Conservation (phyloP, 257 asterid species). For the Fraxinus excelsior region DNA sequence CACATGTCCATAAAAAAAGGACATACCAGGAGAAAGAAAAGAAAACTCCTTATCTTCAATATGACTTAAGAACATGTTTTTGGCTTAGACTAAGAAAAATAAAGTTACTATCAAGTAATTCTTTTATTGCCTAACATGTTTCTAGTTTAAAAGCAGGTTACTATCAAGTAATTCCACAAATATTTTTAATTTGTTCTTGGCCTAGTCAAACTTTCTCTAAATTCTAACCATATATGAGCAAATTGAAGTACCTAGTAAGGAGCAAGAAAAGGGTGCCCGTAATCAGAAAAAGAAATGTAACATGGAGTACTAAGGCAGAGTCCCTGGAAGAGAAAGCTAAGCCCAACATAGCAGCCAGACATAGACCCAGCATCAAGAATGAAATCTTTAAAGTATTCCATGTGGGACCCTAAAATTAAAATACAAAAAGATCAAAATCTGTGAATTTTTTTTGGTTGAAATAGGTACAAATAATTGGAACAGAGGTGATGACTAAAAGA, state of each 20-base stretch:
- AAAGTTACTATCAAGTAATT: no score
- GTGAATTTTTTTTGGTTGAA: neutral
- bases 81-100: no score
- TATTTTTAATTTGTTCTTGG: no score
- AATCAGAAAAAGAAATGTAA: conserved; percentile 69
- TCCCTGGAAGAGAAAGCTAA: conserved; percentile 84
- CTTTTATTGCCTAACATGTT: neutral
- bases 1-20: neutral
- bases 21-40: neutral
- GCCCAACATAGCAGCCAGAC: conserved; percentile 79
- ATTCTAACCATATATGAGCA: neutral
- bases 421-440: conserved; percentile 21
- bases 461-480: conserved; percentile 3
- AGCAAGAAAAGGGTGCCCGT: conserved; percentile 79
- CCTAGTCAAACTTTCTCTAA: neutral
- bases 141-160: no score
- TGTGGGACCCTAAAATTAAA: conserved; percentile 63
- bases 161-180: no score
- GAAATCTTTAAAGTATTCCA: conserved; percentile 84
- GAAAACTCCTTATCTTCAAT: neutral
- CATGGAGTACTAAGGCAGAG: conserved; percentile 65
- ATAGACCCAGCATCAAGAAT: conserved; percentile 72
- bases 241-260: conserved; percentile 57
- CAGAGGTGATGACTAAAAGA: neutral
- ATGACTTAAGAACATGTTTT: neutral